Evolutionary conservation across 1,139 yeast genomes (phyloP).

Genomic region (Saccharomyces hybrid): DNA sequence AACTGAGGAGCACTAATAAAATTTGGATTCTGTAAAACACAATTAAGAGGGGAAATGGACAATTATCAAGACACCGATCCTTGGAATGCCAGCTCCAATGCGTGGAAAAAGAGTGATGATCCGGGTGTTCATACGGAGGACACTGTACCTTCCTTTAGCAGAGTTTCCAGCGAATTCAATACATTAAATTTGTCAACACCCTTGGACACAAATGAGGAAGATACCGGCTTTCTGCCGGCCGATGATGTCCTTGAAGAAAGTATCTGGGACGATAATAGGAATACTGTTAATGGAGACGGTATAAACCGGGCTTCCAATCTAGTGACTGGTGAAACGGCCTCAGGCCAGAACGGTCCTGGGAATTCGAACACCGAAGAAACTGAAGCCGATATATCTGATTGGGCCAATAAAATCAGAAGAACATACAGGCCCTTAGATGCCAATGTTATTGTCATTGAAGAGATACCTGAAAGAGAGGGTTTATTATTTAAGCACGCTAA

Average conservation of each 20-base stretch:
- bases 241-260: slow-evolving; percentile 1
- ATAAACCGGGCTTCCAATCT: background rate
- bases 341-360: background rate
- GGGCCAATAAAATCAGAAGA: slow-evolving; percentile 30
- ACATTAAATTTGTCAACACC: background rate
- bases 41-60: background rate
- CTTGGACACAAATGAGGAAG: background rate
- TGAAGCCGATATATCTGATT: slow-evolving; percentile 5
- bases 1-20: background rate
- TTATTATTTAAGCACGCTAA: slow-evolving; percentile 82
- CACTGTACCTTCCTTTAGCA: background rate
- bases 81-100: background rate
- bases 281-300: background rate
- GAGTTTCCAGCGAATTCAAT: background rate
- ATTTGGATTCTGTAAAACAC: background rate
- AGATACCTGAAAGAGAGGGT: slow-evolving; percentile 87
- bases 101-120: background rate
- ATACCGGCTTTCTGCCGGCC: background rate
- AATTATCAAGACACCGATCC: background rate
- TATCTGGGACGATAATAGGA: slow-evolving; percentile 1
- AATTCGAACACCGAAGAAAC: background rate
- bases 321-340: background rate
- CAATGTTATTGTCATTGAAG: slow-evolving; percentile 59
- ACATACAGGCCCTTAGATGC: slow-evolving; percentile 46
- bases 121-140: background rate